Base-by-base conservation (phyloP, 148 eudicot species). In the Fallopia convolvulus region DNA sequence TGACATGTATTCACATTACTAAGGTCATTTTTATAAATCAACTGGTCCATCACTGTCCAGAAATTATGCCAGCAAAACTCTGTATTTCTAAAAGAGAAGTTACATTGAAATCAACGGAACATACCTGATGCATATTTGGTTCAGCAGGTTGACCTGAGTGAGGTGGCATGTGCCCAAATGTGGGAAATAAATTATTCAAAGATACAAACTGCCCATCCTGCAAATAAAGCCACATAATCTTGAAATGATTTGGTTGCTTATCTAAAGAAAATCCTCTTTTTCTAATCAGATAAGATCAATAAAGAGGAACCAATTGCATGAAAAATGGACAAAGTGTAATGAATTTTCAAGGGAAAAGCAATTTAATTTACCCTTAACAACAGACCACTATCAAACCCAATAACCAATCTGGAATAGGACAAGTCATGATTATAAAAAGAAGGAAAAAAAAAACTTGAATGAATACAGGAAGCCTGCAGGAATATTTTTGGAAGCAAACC, bases 71-170 rank as follows among this genome's bases (percentile, higher is more conserved):
- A 9, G 20, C 36, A 36, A 68, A 36, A 68, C 15, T n/a, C 72
- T 68, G 4, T 15, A 4, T 17, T 15, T 61, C 36, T 36, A 6
- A 4, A 55, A 66, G 4, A 4, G 13, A 30, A 32, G 12, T 32
- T 32, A 32, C 32, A 21, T 61, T n/a, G 13, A 68, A 68, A 14
- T 68, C 44, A 33, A 33, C 2, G 20, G 33, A 68, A 6, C 44
- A 68, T 39, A 68, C 72, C 72, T 68, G 72, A 68, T 68, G 72
- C 72, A 68, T 68, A 68, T 68, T 68, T 68, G 72, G 72, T 68
- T 68, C 72, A 68, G 72, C 72, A 68, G 72, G 72, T 36, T 68
- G 72, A 6, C 46, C 44, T 68, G 72, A 68, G 72, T 68, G 72
- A 68, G 72, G 72, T 36, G 72, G 21, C 72, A 68, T 68, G 72